phyloP scores from a whole-genome alignment of 768 basidiomycete species.

The Tephrocybe sp. region DNA sequence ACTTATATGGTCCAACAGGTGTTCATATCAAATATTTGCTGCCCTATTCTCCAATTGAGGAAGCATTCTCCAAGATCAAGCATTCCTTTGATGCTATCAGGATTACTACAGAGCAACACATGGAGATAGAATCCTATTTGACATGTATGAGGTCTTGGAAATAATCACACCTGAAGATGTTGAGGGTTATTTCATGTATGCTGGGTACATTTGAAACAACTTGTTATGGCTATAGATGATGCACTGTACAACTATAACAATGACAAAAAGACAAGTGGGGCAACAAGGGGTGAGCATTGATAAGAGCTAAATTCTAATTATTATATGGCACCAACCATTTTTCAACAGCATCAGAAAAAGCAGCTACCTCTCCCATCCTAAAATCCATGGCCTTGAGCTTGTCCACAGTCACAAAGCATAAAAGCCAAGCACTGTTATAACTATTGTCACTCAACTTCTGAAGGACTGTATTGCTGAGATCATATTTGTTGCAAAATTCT shows the following conservation, averaged over 20 bases:
- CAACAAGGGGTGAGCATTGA: neutral
- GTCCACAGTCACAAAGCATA: slow-evolving; percentile 8
- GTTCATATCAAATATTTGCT: slow-evolving; percentile 30
- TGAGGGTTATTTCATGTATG: slow-evolving; percentile 29
- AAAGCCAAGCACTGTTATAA: slow-evolving; percentile 8
- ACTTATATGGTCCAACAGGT: slow-evolving; percentile 14
- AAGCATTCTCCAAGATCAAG: slow-evolving; percentile 38
- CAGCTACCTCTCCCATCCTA: slow-evolving; percentile 13
- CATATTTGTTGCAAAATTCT: slow-evolving; percentile 3
- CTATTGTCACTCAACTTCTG: neutral
- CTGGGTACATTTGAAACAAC: slow-evolving; percentile 26
- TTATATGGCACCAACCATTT: neutral
- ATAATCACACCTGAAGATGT: slow-evolving; percentile 28
- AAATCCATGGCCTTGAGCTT: slow-evolving; percentile 19
- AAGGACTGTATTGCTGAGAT: neutral
- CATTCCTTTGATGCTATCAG: slow-evolving; percentile 21
- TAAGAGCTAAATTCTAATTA: neutral
- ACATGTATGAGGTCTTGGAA: slow-evolving; percentile 25
- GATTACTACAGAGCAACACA: slow-evolving; percentile 3
- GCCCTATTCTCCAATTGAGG: slow-evolving; percentile 41
- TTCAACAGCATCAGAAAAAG: slow-evolving; percentile 11
- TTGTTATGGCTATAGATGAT: too few relatives aligned
- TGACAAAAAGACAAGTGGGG: neutral
- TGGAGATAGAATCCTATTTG: slow-evolving; percentile 22
- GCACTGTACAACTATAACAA: too few relatives aligned